Evolutionary conservation across 2,329 filamentous ascomycete genomes (phyloP).

Genomic region (Penicillium verrucosum): DNA sequence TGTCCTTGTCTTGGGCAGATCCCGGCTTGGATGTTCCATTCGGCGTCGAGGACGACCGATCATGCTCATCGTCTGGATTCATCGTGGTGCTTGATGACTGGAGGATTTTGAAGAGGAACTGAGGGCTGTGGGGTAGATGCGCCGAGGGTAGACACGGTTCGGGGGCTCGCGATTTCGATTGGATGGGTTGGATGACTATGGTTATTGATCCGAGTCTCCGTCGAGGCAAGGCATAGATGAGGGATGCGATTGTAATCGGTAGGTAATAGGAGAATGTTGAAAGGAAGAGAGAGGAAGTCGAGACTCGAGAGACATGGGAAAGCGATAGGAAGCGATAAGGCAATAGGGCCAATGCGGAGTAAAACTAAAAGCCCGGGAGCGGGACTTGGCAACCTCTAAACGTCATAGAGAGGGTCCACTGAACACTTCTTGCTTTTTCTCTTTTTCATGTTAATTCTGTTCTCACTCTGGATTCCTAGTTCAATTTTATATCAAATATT

Average conservation of each 20-base stretch:
- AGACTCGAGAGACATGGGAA: slow-evolving; percentile 15
- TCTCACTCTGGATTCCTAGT: not conserved
- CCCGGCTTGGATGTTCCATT: slow-evolving; percentile 30
- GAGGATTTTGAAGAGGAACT: slow-evolving; percentile 23
- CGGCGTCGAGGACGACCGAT: slow-evolving; percentile 35
- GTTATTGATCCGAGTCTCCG: not conserved
- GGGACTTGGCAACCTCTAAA: slow-evolving; percentile 23
- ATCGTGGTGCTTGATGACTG: slow-evolving; percentile 16
- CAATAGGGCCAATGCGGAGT: slow-evolving; percentile 19
- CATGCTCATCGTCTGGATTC: slow-evolving; percentile 30
- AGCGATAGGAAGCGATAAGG: slow-evolving; percentile 24
- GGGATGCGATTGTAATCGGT: not conserved
- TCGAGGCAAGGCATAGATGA: not conserved
- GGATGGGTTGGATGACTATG: not conserved
- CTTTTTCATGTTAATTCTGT: not conserved
- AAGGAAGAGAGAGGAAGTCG: slow-evolving; percentile 3
- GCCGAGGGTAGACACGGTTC: not conserved
- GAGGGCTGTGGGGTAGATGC: slow-evolving; percentile 16
- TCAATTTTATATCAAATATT: not conserved
- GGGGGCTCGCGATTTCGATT: not conserved
- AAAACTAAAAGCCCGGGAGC: slow-evolving; percentile 9
- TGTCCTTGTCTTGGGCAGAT: slow-evolving; percentile 45
- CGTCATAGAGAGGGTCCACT: slow-evolving; percentile 26
- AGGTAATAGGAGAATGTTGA: slow-evolving; percentile 1
- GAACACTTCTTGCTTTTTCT: slow-evolving; percentile 9